Evolutionary conservation across 257 asterid species (phyloP).

Genomic region (Leptodermis oblonga): DNA sequence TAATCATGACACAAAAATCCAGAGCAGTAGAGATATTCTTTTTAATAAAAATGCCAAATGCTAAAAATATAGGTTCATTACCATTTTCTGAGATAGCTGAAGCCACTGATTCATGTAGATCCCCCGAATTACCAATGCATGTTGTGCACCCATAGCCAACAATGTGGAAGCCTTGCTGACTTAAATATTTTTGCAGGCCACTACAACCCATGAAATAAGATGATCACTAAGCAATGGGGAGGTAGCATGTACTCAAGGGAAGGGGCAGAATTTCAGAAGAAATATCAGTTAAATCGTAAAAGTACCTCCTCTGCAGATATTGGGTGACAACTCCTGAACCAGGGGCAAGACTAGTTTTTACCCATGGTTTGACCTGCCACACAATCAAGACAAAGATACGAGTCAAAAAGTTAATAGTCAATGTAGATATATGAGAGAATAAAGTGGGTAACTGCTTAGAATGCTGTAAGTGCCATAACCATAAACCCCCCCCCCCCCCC

Average conservation of each 20-base stretch:
- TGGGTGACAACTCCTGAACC: conserved; percentile 97
- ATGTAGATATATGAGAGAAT: neutral
- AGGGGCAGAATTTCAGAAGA: neutral
- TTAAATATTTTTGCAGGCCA: conserved; percentile 78
- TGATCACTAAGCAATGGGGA: conserved; percentile 5
- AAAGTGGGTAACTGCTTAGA: neutral
- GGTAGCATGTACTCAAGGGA: neutral
- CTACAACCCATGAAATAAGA: conserved; percentile 31
- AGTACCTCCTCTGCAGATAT: conserved; percentile 75
- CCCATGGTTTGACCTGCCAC: conserved; percentile 91
- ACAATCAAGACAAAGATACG: conserved; percentile 3
- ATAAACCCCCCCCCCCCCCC: no score
- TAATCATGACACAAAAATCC: neutral
- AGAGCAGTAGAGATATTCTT: neutral
- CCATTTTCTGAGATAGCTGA: conserved; percentile 76
- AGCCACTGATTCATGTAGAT: conserved; percentile 83
- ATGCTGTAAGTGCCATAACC: no score
- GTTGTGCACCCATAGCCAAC: conserved; percentile 99
- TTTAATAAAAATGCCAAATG: neutral
- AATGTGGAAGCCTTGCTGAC: conserved; percentile 81
- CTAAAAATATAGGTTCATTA: conserved; percentile 17
- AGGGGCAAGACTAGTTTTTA: conserved; percentile 97
- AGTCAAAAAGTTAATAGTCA: neutral
- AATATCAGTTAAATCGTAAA: neutral
- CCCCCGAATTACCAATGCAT: conserved; percentile 97